Evolutionary conservation across 805 yeast genomes (phyloP).

Genomic region (Saccharomycopsis synnaedendra): DNA sequence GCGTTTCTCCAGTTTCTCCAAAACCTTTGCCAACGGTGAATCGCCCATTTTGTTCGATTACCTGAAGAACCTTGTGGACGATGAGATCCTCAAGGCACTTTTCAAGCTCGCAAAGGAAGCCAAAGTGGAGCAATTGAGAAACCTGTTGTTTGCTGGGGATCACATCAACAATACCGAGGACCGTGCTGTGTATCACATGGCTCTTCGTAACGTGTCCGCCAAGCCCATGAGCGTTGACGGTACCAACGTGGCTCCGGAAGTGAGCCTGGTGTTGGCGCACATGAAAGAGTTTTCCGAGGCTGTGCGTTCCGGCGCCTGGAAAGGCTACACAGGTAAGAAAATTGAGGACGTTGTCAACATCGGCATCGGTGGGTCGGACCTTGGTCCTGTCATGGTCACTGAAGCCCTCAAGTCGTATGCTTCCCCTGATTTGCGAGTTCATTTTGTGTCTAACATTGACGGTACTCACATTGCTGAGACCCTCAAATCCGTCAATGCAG

Average conservation of each 20-base stretch:
- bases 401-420: conserved; percentile 92
- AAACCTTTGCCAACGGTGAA: conserved; percentile 62
- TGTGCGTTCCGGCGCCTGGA: conserved; percentile 91
- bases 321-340: conserved; percentile 89
- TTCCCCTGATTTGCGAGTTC: conserved; percentile 56
- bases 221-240: conserved; percentile 86
- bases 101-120: conserved; percentile 83
- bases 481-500: conserved; percentile 66
- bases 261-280: conserved; percentile 82
- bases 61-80: conserved; percentile 88
- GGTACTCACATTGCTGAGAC: conserved; percentile 96
- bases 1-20: conserved; percentile 68
- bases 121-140: conserved; percentile 75
- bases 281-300: conserved; percentile 90
- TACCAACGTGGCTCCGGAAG: conserved; percentile 80
- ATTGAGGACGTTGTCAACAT: conserved; percentile 93
- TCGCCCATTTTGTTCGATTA: conserved; percentile 88
- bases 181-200: conserved; percentile 95
- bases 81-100: conserved; percentile 60
- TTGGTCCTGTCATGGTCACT: conserved; percentile 99
- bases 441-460: conserved; percentile 96
- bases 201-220: conserved; percentile 85
- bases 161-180: conserved; percentile 93
- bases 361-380: conserved; percentile 98
- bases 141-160: conserved; percentile 84